Conservation (phyloP, 768 basidiomycete species). For the Trametes villosa region DNA sequence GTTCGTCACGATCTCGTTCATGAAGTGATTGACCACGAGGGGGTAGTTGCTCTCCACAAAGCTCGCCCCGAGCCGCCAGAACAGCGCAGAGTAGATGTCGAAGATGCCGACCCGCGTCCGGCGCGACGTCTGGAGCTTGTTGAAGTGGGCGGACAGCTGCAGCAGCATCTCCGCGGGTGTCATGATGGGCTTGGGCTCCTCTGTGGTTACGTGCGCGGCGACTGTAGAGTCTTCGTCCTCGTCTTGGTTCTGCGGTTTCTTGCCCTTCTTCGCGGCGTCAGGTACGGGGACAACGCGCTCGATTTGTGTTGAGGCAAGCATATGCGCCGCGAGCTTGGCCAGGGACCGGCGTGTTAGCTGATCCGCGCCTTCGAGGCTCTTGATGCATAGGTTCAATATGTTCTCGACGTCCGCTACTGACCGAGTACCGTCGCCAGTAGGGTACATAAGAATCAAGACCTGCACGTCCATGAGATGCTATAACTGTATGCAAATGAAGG, state of each 20-base stretch:
- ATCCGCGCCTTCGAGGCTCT: conserved; percentile 81
- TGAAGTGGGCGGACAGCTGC: conserved; percentile 82
- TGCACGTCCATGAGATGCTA: conserved; percentile 23
- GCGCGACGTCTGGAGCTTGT: conserved; percentile 68
- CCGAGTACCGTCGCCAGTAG: conserved; percentile 57
- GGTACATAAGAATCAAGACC: conserved; percentile 63
- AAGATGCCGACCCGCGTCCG: conserved; percentile 84
- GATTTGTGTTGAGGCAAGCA: conserved; percentile 83
- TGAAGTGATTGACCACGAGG: conserved; percentile 76
- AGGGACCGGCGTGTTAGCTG: conserved; percentile 82
- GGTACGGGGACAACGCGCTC: conserved; percentile 52
- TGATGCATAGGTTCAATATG: conserved; percentile 67
- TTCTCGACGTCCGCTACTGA: conserved; percentile 76
- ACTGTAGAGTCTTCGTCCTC: conserved; percentile 59
- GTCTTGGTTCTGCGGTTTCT: conserved; percentile 53
- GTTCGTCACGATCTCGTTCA: conserved; percentile 73
- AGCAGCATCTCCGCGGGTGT: conserved; percentile 78
- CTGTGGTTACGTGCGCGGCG: conserved; percentile 46
- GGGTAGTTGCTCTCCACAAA: conserved; percentile 88
- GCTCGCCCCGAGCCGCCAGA: conserved; percentile 70
- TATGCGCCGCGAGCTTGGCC: conserved; percentile 78
- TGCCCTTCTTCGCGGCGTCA: conserved; percentile 59
- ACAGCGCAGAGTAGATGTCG: conserved; percentile 82
- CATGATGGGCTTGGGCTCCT: conserved; percentile 68
- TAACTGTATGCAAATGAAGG: conserved; percentile 21